Base-by-base conservation (phyloP, 768 basidiomycete species). In the Hemileccinum impolitum region DNA sequence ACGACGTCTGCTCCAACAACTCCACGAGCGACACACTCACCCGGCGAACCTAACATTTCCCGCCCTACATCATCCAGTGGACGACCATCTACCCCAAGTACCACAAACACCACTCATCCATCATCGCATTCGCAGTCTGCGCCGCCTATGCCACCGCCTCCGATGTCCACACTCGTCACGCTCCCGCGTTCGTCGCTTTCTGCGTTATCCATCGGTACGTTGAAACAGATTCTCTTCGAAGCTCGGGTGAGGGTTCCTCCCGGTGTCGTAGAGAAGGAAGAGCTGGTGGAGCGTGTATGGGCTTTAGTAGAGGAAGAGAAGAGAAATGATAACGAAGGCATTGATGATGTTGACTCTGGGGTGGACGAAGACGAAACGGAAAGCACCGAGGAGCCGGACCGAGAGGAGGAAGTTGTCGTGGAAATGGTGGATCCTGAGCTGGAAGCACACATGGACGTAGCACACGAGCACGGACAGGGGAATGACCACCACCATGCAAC, bases 141-240 rank as follows among this genome's bases (percentile, higher is more conserved):
- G 34, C 61, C 66, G 6, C 58, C 70, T 3, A 46, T 71, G 0
- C 64, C 61, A 21, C 65, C 81, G 45, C 62, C 77, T 3, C 88
- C 10, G 71, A 85, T 38, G 79, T 95, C 30, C 76, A 87, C 53
- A 34, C 74, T 96, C 4, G 72, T 94, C 2, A 70, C 72, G 0
- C 82, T 90, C 75, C 66, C 80, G 0, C 62, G 73, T 1, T 78
- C 77, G 7, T 72, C 75, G 13, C 67, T 94, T n/a, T 64, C 74
- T 2, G 66, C 74, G 3, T 72, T 95, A 13, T 80, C 85, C 7
- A 80, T 94, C 46, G 71, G 80, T 19, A 69, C 76, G n/a, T 73
- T 96, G 40, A 96, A 96, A 64, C 74, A 76, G 2, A 77, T 95
- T 17, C 67, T 96, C 18, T 90, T 82, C 61, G 81, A 82, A 46